Conservation (phyloP, 257 asterid species). For the Fraxinus quadrangulata region DNA sequence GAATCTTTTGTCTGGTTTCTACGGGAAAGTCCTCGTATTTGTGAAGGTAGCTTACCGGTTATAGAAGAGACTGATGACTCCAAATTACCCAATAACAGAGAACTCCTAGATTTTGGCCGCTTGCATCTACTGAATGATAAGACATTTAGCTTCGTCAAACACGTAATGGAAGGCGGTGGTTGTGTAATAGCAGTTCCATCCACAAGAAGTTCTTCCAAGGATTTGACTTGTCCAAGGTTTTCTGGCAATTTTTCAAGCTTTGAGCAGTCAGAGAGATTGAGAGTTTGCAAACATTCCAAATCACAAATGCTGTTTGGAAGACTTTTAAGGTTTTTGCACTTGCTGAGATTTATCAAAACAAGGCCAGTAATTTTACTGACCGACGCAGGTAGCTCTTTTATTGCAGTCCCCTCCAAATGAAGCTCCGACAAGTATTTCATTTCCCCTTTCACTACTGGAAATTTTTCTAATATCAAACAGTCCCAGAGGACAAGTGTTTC, state of each 20-base stretch:
- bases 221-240: constrained; percentile 20
- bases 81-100: not conserved
- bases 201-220: constrained; percentile 22
- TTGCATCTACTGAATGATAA: constrained; percentile 27
- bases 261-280: constrained; percentile 23
- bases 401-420: constrained; percentile 13
- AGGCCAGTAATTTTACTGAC: constrained; percentile 8
- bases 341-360: constrained; percentile 21
- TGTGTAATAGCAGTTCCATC: constrained; percentile 29
- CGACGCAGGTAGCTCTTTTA: constrained; percentile 21
- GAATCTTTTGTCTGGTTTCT: not conserved
- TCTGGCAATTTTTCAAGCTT: constrained; percentile 24
- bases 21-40: not conserved
- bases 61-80: not conserved
- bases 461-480: constrained; percentile 16
- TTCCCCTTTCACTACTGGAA: constrained; percentile 11
- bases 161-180: constrained; percentile 12
- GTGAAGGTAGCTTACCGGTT: not conserved
- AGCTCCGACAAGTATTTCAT: not conserved
- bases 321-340: constrained; percentile 12
- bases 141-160: constrained; percentile 11
- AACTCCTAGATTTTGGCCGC: not conserved
- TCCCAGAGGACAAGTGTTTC: constrained; percentile 17
- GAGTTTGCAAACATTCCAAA: constrained; percentile 14
- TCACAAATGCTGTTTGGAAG: constrained; percentile 7